Base-by-base conservation (phyloP, 2,329 filamentous ascomycete genomes). In the Pseudogymnoascus sp. region DNA sequence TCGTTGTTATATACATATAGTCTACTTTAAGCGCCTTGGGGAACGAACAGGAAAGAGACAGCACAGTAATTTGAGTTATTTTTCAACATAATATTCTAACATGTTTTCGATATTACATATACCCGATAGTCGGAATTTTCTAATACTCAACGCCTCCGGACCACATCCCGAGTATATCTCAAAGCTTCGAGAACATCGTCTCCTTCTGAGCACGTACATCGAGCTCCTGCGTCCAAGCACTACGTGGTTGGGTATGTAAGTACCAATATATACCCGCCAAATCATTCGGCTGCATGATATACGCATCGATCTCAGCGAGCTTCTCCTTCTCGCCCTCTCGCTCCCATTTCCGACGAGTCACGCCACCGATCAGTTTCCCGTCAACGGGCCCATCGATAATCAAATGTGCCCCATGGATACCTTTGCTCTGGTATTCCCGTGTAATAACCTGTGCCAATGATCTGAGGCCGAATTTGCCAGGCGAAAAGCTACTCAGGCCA, bases 231-330 rank as follows among this genome's bases (percentile, higher is more conserved):
- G 89, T 91, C 69, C 92, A 93, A 1, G 84, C 83, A 8, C 87
- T 89, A 65, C 83, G 81, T 20, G 86, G 88, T 76, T 96, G 91
- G 0, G 84, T 87, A 71, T 95, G 90, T 70, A 95, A 71, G 71
- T 86, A 79, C 90, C 90, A 95, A 70, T 94, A 95, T 12, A 83
- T 83, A 63, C 93, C 88, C 15, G 90, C 90, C 38, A 66, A 77
- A 94, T 94, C 85, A 91, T 62, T 41, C 35, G 36, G 65, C 57
- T 66, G 63, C 63, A 66, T 62, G 41, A 66, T 58, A 63, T 63
- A 62, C n/a, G 39, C 57, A 30, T 66, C 64, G 39, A 62, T 57
- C 25, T 58, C 60, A 8, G 12, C 65, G 35, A 66, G 66, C 61
- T 63, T 62, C 50, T 66, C 35, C 37, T 58, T 50, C 12, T 71